These are phyloP conservation scores for Ostreobium quekettii DNA, from an alignment of 139 green algal genomes.

Conservation along the genomic window DNA sequence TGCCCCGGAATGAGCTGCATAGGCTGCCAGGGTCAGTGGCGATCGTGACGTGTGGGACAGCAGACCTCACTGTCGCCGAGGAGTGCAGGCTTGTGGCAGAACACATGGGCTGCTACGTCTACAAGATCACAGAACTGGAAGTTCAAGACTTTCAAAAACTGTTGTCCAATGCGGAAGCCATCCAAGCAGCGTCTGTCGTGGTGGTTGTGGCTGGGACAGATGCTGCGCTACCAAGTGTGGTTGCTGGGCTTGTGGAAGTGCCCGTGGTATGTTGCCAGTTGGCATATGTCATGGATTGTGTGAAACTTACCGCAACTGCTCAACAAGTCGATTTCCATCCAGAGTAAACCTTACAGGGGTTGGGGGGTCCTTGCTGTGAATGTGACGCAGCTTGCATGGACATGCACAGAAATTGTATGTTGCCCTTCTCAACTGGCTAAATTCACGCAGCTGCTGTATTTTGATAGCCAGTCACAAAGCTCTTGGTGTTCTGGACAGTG, in stretches of 20 bases:
- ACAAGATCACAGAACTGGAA: slow-evolving; percentile 47
- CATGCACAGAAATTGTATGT: no score
- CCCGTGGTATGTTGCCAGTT: slow-evolving; percentile 52
- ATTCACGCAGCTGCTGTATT: no score
- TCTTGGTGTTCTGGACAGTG: no score
- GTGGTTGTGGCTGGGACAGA: slow-evolving; percentile 72
- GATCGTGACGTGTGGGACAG: slow-evolving; percentile 57
- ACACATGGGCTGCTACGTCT: slow-evolving; percentile 52
- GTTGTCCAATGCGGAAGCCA: slow-evolving; percentile 16
- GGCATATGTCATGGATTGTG: no score
- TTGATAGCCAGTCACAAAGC: no score
- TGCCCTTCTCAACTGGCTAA: no score
- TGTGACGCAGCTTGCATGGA: no score
- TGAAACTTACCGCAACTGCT: no score
- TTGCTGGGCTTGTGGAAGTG: slow-evolving; percentile 65
- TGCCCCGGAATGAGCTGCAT: no score
- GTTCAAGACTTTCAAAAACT: slow-evolving; percentile 56
- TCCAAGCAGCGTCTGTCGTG: slow-evolving; percentile 43
- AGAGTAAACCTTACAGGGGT: no score
- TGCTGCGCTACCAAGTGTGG: slow-evolving; percentile 49
- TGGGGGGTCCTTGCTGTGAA: no score
- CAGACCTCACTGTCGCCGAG: slow-evolving; percentile 45
- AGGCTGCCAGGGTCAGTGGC: slow-evolving; percentile 61
- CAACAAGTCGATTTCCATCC: no score
- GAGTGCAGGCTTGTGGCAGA: slow-evolving; percentile 59